These are phyloP conservation scores for Diaporthe sp. DNA, from an alignment of 2,329 filamentous ascomycete genomes.

Conservation along the genomic window DNA sequence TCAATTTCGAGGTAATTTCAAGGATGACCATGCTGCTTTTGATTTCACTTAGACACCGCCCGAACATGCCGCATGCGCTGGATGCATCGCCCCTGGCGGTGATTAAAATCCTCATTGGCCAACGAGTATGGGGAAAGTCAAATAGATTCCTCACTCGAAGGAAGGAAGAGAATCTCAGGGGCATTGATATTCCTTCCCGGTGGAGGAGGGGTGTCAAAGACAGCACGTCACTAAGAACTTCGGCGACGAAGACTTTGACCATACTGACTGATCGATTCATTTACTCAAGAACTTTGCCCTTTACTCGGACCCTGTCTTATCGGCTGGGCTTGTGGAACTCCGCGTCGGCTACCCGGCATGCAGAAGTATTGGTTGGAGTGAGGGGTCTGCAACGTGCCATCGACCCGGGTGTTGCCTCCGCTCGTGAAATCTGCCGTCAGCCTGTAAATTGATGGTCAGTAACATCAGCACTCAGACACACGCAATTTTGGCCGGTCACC, in stretches of 20 bases:
- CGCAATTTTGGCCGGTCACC: not conserved
- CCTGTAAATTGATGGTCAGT: not conserved
- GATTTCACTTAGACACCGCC: slow-evolving; percentile 1
- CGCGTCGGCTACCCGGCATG: not conserved
- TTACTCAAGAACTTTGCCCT: not conserved
- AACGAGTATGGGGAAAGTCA: not conserved
- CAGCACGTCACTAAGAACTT: not conserved
- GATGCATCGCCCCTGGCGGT: not conserved
- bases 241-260: not conserved
- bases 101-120: not conserved
- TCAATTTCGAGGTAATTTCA: slow-evolving; percentile 10
- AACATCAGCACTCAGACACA: not conserved
- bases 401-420: not conserved
- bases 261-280: not conserved
- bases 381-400: slow-evolving; percentile 25
- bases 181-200: not conserved
- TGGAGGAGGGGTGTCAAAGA: not conserved
- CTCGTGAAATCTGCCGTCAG: not conserved
- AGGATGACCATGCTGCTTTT: slow-evolving; percentile 1
- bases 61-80: not conserved
- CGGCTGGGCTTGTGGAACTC: not conserved
- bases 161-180: not conserved
- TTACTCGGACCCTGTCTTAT: not conserved
- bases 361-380: not conserved
- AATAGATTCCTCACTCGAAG: not conserved